Evolutionary conservation across 2,329 filamentous ascomycete species (phyloP).

Genomic region (Botrytis squamosa): DNA sequence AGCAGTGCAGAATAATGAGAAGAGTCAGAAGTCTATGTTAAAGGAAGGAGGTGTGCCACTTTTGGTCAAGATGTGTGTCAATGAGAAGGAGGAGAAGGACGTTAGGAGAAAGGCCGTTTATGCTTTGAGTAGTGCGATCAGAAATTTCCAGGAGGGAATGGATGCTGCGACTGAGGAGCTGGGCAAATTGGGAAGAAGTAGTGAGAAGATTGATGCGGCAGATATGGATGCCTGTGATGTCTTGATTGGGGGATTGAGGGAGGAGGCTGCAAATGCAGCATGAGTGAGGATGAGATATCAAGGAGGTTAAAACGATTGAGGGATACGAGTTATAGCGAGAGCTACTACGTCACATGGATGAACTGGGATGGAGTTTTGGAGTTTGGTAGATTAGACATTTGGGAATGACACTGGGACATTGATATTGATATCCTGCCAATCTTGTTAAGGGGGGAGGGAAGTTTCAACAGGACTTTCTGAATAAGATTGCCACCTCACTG

Average conservation of each 20-base stretch:
- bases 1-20: constrained; percentile 92
- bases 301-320: neutral
- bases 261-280: constrained; percentile 42
- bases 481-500: neutral
- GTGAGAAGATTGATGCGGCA: constrained; percentile 66
- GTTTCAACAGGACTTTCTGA: neutral
- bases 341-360: neutral
- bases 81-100: constrained; percentile 56
- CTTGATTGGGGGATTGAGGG: constrained; percentile 66
- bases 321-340: neutral
- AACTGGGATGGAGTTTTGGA: constrained; percentile 17
- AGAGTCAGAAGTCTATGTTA: constrained; percentile 71
- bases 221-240: constrained; percentile 86
- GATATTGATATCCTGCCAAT: constrained; percentile 4
- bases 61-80: constrained; percentile 64
- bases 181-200: constrained; percentile 49
- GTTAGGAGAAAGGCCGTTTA: constrained; percentile 86
- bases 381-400: constrained; percentile 10
- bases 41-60: constrained; percentile 65
- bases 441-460: neutral
- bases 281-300: neutral
- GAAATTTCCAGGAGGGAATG: constrained; percentile 87
- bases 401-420: neutral
- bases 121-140: constrained; percentile 78
- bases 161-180: constrained; percentile 65